Evolutionary conservation across 1,284 basidiomycete species (phyloP), one percentile per base, ranked within the genome.

Genomic region (Cutaneotrichosporon mucoides): DNA sequence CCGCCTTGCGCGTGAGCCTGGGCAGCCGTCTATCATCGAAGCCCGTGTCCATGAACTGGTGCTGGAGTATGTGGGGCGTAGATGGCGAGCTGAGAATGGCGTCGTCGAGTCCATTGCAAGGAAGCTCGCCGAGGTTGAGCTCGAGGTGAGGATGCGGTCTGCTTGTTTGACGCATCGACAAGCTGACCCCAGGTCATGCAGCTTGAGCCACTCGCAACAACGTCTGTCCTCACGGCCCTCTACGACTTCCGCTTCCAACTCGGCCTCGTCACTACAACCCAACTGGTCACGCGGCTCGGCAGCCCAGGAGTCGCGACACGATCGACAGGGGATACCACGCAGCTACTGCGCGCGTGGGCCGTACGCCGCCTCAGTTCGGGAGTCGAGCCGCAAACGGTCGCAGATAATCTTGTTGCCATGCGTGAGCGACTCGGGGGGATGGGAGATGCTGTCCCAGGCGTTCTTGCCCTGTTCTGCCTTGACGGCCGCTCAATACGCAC

Each of bases 111-210:
- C 55, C 11, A 66, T 73, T 16, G 62, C 65, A 3, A 62, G 54
- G 34, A 68, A 71, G 41, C 55, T 74, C 5, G 64, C 66, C 1
- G 71, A 76, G 84, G 58, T 71, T 6, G 71, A 69, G 44, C 66
- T 69, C 38, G 71, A 76, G 57, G 72, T 76, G 56, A 61, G 24
- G 24, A 24, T 24, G 24, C 24, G 24, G 68, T 61, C 24, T 3
- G 24, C 24, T 24, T 24, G 24, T 24, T 24, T 24, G 24, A 24
- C 24, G 24, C 24, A 24, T 24, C 24, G 24, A 24, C 24, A 24
- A 24, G 24, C 33, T 62, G 65, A 71, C 50, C 63, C 4, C 67
- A 70, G 59, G 55, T 71, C 6, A 65, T 66, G 37, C 67, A 66
- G 9, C 47, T 66, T 24, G 55, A 65, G 12, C 45, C 59, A 0